phyloP scores from a whole-genome alignment of 1,284 basidiomycete genomes.

The Cutaneotrichosporon dermatis region DNA sequence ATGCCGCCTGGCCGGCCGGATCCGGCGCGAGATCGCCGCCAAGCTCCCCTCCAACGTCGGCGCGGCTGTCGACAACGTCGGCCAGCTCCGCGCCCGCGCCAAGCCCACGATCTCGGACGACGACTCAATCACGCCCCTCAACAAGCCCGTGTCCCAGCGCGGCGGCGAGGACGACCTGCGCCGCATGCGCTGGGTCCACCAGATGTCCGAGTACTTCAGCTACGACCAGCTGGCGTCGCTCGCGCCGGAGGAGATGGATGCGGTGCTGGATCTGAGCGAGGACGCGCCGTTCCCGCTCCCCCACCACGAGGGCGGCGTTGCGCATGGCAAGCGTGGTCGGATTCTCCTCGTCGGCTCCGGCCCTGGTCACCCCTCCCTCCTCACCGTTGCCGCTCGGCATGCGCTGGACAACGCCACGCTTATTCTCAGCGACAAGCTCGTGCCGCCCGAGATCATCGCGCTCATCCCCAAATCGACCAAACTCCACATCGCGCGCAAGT shows the following conservation, averaged over 20 bases:
- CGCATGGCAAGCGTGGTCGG: slow-evolving; percentile 52
- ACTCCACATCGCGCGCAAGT: slow-evolving; percentile 84
- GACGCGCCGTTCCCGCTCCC: slow-evolving; percentile 16
- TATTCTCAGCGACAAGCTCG: slow-evolving; percentile 94
- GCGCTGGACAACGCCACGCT: slow-evolving; percentile 75
- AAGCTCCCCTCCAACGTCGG: slow-evolving; percentile 71
- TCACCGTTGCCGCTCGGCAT: slow-evolving; percentile 79
- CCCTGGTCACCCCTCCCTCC: slow-evolving; percentile 85
- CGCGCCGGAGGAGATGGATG: slow-evolving; percentile 64
- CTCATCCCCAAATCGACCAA: slow-evolving; percentile 67
- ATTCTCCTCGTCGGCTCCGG: slow-evolving; percentile 91
- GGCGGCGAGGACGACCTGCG: slow-evolving; percentile 47
- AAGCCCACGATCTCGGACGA: slow-evolving; percentile 49
- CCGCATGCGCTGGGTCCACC: slow-evolving; percentile 81
- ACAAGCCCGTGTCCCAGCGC: slow-evolving; percentile 70
- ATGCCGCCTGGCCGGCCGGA: slow-evolving; percentile 74
- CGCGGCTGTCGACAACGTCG: slow-evolving; percentile 70
- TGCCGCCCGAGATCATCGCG: slow-evolving; percentile 78
- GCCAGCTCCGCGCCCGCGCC: slow-evolving; percentile 63
- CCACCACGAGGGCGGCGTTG: slow-evolving; percentile 32
- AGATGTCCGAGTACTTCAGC: slow-evolving; percentile 92
- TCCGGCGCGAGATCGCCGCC: slow-evolving; percentile 77
- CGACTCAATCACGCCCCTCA: slow-evolving; percentile 64
- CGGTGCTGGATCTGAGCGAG: slow-evolving; percentile 51
- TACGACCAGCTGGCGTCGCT: slow-evolving; percentile 70